phyloP scores from a whole-genome alignment of 2,329 filamentous ascomycete species.

The Davidsoniella australis region DNA sequence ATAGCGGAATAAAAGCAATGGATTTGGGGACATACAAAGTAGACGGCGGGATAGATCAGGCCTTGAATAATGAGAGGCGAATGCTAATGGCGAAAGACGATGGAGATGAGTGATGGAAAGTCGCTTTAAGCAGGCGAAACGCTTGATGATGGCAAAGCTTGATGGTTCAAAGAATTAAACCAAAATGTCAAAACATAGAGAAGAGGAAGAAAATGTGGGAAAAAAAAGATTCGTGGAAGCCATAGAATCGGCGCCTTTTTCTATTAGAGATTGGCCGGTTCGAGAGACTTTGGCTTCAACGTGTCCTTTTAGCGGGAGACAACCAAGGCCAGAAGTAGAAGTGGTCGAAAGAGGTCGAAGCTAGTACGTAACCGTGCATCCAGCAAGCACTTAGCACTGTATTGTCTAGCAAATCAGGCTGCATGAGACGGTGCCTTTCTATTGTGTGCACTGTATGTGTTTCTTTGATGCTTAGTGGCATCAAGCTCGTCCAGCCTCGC shows the following conservation, averaged over 20 bases:
- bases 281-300: slow-evolving; percentile 10
- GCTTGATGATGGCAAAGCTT: no score
- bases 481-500: neutral
- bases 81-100: neutral
- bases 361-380: no score
- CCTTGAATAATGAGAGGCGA: neutral
- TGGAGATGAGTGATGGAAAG: neutral
- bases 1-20: neutral
- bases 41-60: no score
- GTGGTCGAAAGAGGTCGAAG: neutral
- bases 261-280: slow-evolving; percentile 1
- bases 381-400: no score
- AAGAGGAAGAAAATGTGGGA: slow-evolving; percentile 2
- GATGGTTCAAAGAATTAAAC: no score
- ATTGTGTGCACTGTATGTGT: no score
- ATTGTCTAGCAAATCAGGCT: no score
- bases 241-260: slow-evolving; percentile 3
- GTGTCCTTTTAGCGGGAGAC: slow-evolving; percentile 13
- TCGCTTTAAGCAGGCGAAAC: neutral
- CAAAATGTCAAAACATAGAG: slow-evolving; percentile 17
- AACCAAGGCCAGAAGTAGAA: neutral
- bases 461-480: neutral
- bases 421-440: no score
- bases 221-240: slow-evolving; percentile 1
- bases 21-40: neutral